phyloP scores from a whole-genome alignment of 1,284 basidiomycete genomes.

The Ganoderma lingzhi region DNA sequence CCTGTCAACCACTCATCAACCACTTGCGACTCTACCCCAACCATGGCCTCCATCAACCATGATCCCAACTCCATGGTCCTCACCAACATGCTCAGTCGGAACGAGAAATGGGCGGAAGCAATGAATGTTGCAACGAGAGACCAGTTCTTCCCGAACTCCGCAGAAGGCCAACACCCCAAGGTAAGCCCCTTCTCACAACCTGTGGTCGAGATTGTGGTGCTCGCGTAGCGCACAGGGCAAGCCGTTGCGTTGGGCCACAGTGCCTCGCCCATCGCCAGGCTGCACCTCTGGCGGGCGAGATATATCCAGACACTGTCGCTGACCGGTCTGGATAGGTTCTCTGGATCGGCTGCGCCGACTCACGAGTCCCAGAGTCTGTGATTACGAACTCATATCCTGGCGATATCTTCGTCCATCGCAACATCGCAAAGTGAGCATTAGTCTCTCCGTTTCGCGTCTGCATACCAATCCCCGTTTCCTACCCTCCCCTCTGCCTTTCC shows the following conservation, averaged over 20 bases:
- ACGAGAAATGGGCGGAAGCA: slow-evolving; percentile 12
- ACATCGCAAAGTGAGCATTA: slow-evolving; percentile 65
- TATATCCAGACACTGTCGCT: neutral
- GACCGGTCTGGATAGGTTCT: slow-evolving; percentile 53
- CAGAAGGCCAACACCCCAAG: slow-evolving; percentile 78
- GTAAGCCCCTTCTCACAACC: slow-evolving; percentile 42
- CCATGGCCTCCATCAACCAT: neutral
- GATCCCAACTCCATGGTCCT: slow-evolving; percentile 4
- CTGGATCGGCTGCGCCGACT: slow-evolving; percentile 81
- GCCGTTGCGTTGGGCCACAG: neutral
- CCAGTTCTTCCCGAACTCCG: slow-evolving; percentile 65
- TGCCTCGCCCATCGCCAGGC: neutral
- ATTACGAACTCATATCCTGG: slow-evolving; percentile 65
- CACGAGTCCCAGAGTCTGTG: slow-evolving; percentile 69
- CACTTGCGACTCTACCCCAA: neutral
- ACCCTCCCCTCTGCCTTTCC: neutral
- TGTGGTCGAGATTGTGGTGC: neutral
- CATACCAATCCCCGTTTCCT: neutral
- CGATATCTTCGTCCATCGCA: slow-evolving; percentile 75
- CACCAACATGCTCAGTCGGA: slow-evolving; percentile 11
- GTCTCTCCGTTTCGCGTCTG: slow-evolving; percentile 26
- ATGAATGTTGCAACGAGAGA: slow-evolving; percentile 6
- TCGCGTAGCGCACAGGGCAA: slow-evolving; percentile 6
- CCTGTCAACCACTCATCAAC: neutral
- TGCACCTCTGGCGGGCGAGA: slow-evolving; percentile 1